Conservation (phyloP, 768 basidiomycete species). For the Suillus cothurnatus region DNA sequence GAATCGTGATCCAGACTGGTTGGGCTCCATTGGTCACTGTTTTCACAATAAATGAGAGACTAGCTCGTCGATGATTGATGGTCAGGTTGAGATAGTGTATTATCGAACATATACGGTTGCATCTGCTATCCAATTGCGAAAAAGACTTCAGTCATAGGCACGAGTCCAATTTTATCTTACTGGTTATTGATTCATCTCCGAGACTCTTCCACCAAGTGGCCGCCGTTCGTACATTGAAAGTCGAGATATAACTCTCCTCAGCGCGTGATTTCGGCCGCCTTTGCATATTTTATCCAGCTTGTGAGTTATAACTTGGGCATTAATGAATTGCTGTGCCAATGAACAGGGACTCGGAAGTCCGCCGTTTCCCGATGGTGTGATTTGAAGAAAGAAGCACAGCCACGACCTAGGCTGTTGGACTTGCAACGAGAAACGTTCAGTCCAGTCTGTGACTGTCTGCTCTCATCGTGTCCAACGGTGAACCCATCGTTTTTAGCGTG, state of each 20-base stretch:
- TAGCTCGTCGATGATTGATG: no score
- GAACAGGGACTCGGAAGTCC: not conserved
- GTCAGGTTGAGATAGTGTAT: no score
- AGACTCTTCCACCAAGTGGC: not conserved
- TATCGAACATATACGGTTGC: no score
- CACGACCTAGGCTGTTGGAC: conserved; percentile 1
- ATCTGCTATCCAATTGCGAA: not conserved
- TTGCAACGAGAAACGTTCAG: not conserved
- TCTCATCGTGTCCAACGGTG: not conserved
- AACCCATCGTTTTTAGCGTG: not conserved
- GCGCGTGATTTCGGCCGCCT: not conserved
- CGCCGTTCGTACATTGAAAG: not conserved
- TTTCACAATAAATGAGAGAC: no score
- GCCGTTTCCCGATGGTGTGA: not conserved
- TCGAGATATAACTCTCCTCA: not conserved
- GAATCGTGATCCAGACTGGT: no score
- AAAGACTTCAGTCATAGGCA: not conserved
- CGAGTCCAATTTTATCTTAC: not conserved
- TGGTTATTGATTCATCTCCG: not conserved
- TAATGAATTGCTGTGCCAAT: not conserved
- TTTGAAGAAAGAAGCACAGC: conserved; percentile 2
- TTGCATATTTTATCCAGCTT: not conserved
- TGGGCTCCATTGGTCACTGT: no score
- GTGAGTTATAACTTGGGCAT: no score
- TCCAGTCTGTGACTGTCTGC: not conserved